Percentiles rank a stretch among this genome's conserved stretches.
These are phyloP conservation scores for Chaetothyriales sp. DNA, from an alignment of 2,329 filamentous ascomycete genomes.

Conservation along the genomic window DNA sequence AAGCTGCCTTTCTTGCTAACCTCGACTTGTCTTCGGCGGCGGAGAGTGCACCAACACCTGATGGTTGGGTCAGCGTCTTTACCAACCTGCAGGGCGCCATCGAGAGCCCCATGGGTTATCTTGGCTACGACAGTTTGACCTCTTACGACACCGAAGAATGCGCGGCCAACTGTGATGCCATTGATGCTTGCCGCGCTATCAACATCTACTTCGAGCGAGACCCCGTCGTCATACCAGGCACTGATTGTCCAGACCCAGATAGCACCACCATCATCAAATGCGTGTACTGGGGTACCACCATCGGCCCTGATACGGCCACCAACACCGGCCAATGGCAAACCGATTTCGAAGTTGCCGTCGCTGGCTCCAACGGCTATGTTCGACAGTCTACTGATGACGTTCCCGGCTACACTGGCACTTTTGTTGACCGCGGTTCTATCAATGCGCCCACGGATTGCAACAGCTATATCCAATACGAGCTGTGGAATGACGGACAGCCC, in stretches of 20 bases:
- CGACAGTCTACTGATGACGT: background rate
- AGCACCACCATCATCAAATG: conserved; percentile 25
- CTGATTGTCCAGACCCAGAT: conserved; percentile 22
- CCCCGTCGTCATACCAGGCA: conserved; percentile 21
- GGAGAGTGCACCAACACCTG: conserved; percentile 18
- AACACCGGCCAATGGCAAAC: conserved; percentile 22
- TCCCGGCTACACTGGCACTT: conserved; percentile 1
- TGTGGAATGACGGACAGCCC: background rate
- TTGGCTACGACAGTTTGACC: conserved; percentile 20
- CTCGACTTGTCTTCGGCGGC: conserved; percentile 15
- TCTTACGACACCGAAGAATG: conserved; percentile 22
- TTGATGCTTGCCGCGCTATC: conserved; percentile 21
- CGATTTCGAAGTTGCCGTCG: conserved; percentile 27
- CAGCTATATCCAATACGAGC: conserved; percentile 1
- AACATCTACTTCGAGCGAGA: conserved; percentile 27
- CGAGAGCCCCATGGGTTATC: conserved; percentile 15
- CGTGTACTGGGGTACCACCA: conserved; percentile 22
- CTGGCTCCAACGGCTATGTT: conserved; percentile 29
- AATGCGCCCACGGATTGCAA: background rate
- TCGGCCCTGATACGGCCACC: conserved; percentile 21
- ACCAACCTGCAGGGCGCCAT: conserved; percentile 21
- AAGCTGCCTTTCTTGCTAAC: conserved; percentile 20
- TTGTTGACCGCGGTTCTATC: background rate
- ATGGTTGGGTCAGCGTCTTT: conserved; percentile 24
- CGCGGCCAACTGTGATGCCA: conserved; percentile 20